These are phyloP conservation scores for Nannochloris sp. DNA, from an alignment of 139 green algal species.

Conservation along the genomic window DNA sequence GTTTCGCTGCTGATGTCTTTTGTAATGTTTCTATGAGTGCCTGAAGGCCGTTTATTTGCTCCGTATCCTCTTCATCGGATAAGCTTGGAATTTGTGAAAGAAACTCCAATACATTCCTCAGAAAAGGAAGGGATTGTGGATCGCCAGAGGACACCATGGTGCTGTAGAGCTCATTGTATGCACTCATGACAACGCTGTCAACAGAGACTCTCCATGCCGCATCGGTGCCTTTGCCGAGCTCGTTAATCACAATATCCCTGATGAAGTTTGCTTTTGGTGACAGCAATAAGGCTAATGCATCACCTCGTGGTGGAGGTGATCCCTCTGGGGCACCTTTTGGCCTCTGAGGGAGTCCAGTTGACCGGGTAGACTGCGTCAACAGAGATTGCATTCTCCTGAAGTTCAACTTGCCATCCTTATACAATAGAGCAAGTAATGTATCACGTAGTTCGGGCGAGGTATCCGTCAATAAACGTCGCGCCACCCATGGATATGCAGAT, in stretches of 20 bases:
- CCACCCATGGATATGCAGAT: conserved; percentile 79
- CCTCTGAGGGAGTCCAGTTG: conserved; percentile 18
- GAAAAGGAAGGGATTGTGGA: not conserved
- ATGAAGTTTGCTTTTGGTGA: conserved; percentile 60
- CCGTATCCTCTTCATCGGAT: conserved; percentile 18
- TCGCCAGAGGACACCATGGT: not conserved
- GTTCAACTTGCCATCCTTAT: conserved; percentile 55
- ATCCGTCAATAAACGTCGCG: conserved; percentile 69
- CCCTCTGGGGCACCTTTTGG: not conserved
- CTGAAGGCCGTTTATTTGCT: conserved; percentile 36
- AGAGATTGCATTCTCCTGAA: conserved; percentile 74
- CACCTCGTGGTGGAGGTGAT: conserved; percentile 21
- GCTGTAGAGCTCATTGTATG: conserved; percentile 6
- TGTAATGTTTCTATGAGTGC: conserved; percentile 22
- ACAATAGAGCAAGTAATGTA: conserved; percentile 71
- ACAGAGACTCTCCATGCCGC: conserved; percentile 48
- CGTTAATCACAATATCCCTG: conserved; percentile 67
- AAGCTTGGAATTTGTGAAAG: conserved; percentile 28
- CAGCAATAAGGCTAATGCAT: conserved; percentile 66
- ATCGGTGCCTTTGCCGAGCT: conserved; percentile 77
- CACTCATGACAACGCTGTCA: conserved; percentile 33
- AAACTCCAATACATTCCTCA: conserved; percentile 22
- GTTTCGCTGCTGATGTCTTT: conserved; percentile 1
- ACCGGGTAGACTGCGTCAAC: conserved; percentile 48
- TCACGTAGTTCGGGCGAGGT: conserved; percentile 50